These are phyloP conservation scores for Penicillium nucicola DNA, from an alignment of 495 filamentous ascomycete species.

Conservation along the genomic window DNA sequence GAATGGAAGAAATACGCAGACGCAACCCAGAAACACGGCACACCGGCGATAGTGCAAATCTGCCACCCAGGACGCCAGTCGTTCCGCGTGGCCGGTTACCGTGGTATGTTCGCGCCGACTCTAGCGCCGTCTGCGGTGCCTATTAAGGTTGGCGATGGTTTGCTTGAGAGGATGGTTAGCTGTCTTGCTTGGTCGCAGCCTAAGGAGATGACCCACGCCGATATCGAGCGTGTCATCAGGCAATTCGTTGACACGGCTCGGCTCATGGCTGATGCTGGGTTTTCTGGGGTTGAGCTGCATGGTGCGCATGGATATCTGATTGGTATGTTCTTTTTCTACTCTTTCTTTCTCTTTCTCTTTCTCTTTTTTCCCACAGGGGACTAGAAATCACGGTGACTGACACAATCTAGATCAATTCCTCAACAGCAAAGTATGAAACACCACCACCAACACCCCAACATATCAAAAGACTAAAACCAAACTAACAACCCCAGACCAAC, in stretches of 20 bases:
- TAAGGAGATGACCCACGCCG: slow-evolving; percentile 44
- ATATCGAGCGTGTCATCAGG: slow-evolving; percentile 46
- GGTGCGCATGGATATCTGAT: slow-evolving; percentile 60
- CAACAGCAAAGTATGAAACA: slow-evolving; percentile 31
- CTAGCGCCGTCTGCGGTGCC: slow-evolving; percentile 48
- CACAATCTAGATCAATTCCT: slow-evolving; percentile 37
- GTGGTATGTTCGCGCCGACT: slow-evolving; percentile 41
- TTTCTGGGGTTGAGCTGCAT: slow-evolving; percentile 56
- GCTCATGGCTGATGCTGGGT: slow-evolving; percentile 48
- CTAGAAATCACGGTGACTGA: too few species aligned
- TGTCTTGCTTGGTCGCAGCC: slow-evolving; percentile 39
- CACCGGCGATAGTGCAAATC: slow-evolving; percentile 53
- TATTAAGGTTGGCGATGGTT: slow-evolving; percentile 34
- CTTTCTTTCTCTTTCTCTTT: too few species aligned
- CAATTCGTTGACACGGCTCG: slow-evolving; percentile 48
- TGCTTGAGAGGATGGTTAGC: slow-evolving; percentile 31
- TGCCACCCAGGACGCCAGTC: slow-evolving; percentile 60
- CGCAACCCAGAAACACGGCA: slow-evolving; percentile 41
- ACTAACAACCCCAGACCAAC: slow-evolving; percentile 33
- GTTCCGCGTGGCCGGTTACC: slow-evolving; percentile 38
- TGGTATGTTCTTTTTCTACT: slow-evolving; percentile 22
- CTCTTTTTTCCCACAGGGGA: too few species aligned
- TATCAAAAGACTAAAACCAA: not conserved
- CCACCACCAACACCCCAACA: not conserved
- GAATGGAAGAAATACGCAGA: slow-evolving; percentile 48